Conservation (phyloP, 208 protist species). For the Crithidia bombi region DNA sequence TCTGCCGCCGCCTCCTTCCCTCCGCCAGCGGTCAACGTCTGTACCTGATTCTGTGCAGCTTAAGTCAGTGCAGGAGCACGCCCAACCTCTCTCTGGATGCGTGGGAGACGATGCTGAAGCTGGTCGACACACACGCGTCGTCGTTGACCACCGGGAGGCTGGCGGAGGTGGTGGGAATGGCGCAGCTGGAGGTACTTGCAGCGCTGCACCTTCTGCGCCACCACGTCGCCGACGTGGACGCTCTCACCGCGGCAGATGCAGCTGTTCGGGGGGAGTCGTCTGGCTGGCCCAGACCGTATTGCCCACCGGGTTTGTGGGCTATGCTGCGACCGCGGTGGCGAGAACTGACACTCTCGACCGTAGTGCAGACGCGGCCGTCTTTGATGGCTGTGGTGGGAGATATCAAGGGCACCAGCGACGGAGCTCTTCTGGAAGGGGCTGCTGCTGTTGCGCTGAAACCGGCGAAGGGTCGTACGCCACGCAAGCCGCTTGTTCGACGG, state of each 20-base stretch:
- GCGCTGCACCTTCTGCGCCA: slow-evolving; percentile 20
- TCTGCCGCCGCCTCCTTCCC: slow-evolving; percentile 32
- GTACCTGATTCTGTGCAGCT: slow-evolving; percentile 34
- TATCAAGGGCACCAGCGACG: slow-evolving; percentile 6
- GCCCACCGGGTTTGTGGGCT: slow-evolving; percentile 29
- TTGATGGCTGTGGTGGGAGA: slow-evolving; percentile 24
- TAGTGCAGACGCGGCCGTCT: slow-evolving; percentile 1
- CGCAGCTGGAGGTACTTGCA: slow-evolving; percentile 31
- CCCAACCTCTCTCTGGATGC: slow-evolving; percentile 3
- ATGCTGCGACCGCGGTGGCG: slow-evolving; percentile 31
- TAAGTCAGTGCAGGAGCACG: slow-evolving; percentile 12
- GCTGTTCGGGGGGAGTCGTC: slow-evolving; percentile 3
- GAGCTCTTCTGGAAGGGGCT: neutral
- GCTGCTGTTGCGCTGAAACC: neutral
- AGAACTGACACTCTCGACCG: slow-evolving; percentile 20
- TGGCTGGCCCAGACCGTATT: slow-evolving; percentile 24
- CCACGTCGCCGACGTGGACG: slow-evolving; percentile 12
- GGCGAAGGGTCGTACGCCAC: neutral
- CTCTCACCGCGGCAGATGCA: slow-evolving; percentile 14
- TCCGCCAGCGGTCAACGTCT: slow-evolving; percentile 30
- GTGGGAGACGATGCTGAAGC: slow-evolving; percentile 21
- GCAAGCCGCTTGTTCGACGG: neutral
- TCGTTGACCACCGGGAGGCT: slow-evolving; percentile 24
- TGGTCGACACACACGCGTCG: slow-evolving; percentile 31
- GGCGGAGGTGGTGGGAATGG: slow-evolving; percentile 10